phyloP scores from a whole-genome alignment of 2,329 filamentous ascomycete genomes.

The Cladophialophora carrionii region DNA sequence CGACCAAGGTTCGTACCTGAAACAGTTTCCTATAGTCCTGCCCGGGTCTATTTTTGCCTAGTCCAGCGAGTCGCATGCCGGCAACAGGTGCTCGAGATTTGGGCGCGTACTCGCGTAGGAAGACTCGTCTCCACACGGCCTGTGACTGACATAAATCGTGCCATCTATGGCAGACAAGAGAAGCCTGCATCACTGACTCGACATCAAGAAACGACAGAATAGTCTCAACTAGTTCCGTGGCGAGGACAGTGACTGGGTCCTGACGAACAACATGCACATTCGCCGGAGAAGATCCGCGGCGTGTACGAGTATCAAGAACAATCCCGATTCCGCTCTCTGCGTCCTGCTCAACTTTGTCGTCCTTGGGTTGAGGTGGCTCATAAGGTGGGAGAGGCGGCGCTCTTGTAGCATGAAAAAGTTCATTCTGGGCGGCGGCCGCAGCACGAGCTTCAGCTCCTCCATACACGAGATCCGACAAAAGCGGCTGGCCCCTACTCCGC shows the following conservation, averaged over 20 bases:
- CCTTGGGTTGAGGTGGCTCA: conserved; percentile 35
- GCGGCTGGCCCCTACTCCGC: conserved; percentile 44
- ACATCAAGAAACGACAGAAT: conserved; percentile 65
- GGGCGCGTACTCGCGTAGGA: conserved; percentile 57
- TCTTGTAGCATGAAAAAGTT: conserved; percentile 39
- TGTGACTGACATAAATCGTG: conserved; percentile 57
- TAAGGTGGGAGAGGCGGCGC: conserved; percentile 39
- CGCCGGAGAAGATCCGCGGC: conserved; percentile 43
- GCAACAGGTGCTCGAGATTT: conserved; percentile 18
- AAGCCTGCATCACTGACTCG: conserved; percentile 57
- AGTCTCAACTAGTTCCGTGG: conserved; percentile 62
- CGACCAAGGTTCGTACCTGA: conserved; percentile 72
- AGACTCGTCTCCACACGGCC: conserved; percentile 66
- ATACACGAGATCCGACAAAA: conserved; percentile 47
- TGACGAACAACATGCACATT: conserved; percentile 46
- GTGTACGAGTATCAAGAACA: conserved; percentile 43
- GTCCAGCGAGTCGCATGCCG: conserved; percentile 47
- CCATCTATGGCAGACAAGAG: conserved; percentile 63
- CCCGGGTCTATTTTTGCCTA: conserved; percentile 59
- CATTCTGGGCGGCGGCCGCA: conserved; percentile 56
- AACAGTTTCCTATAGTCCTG: conserved; percentile 90
- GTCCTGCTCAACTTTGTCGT: conserved; percentile 45
- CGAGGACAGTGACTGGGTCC: conserved; percentile 61
- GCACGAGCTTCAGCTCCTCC: conserved; percentile 53
- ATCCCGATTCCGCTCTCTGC: conserved; percentile 57